These are phyloP conservation scores for Nitzschia sp. DNA, from an alignment of 108 stramenopile genomes.

Conservation along the genomic window DNA sequence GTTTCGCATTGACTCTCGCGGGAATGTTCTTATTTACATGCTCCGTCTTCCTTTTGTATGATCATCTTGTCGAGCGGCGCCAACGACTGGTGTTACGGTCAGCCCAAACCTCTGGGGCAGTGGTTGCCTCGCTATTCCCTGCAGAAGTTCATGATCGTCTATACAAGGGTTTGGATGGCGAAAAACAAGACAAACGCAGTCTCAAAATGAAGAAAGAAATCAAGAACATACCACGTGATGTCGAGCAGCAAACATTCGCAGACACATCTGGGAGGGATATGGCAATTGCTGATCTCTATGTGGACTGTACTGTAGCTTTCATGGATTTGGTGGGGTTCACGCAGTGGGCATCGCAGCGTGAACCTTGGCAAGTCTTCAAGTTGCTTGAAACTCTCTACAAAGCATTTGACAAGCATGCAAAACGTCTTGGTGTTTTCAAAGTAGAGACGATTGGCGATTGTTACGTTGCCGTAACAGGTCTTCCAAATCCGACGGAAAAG, in stretches of 20 bases:
- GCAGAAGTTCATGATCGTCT: neutral
- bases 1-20: neutral
- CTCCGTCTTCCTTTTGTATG: slow-evolving; percentile 5
- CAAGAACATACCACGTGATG: too few species aligned
- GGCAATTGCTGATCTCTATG: neutral
- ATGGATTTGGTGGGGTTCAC: slow-evolving; percentile 8
- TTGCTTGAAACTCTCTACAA: slow-evolving; percentile 13
- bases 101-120: neutral
- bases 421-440: neutral
- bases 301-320: neutral
- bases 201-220: too few species aligned
- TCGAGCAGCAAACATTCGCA: too few species aligned
- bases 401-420: neutral
- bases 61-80: neutral
- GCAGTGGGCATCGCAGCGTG: slow-evolving; percentile 5
- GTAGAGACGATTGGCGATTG: slow-evolving; percentile 16
- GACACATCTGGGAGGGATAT: too few species aligned
- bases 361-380: slow-evolving; percentile 19
- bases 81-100: neutral
- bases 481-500: neutral
- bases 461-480: slow-evolving; percentile 9
- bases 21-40: slow-evolving; percentile 1
- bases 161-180: neutral
- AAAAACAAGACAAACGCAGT: too few species aligned
- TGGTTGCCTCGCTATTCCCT: slow-evolving; percentile 4